phyloP scores from a whole-genome alignment of 805 yeast species.

The Ogataea naganishii region DNA sequence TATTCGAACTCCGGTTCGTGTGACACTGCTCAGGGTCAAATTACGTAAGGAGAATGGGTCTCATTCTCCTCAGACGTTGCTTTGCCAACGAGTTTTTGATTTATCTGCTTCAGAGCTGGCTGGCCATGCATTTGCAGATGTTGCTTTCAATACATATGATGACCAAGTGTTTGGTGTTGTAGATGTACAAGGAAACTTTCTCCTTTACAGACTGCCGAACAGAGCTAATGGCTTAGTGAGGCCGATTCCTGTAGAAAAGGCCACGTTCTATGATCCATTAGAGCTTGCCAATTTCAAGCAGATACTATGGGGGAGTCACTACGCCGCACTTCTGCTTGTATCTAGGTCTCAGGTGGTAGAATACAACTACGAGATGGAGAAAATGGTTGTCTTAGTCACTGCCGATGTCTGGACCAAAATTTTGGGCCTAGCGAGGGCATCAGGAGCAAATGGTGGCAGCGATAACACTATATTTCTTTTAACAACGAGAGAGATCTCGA shows the following conservation, averaged over 20 bases:
- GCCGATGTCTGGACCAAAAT: conserved; percentile 48
- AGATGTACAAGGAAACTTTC: conserved; percentile 48
- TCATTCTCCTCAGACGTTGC: too few relatives aligned
- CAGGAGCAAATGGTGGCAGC: too few relatives aligned
- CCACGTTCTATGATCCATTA: conserved; percentile 29
- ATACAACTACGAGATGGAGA: conserved; percentile 20
- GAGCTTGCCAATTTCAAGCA: conserved; percentile 52
- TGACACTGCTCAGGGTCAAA: too few relatives aligned
- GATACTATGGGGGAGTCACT: conserved; percentile 34
- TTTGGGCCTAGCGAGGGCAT: conserved; percentile 31
- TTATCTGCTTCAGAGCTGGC: conserved; percentile 11
- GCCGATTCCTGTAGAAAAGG: conserved; percentile 3
- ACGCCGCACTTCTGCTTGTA: conserved; percentile 23
- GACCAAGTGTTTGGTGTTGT: conserved; percentile 29
- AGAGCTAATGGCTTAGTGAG: conserved; percentile 1
- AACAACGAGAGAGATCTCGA: conserved; percentile 57
- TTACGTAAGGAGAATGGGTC: too few relatives aligned
- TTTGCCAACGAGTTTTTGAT: too few relatives aligned
- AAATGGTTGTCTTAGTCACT: conserved; percentile 29
- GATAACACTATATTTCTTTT: conserved; percentile 39
- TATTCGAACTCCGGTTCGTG: too few relatives aligned
- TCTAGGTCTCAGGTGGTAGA: conserved; percentile 35
- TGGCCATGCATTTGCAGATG: conserved; percentile 30
- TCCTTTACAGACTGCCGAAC: conserved; percentile 22
- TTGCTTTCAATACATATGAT: conserved; percentile 35